Evolutionary conservation across 192 early-diverging fungal genomes (phyloP), one percentile per base, ranked within the genome.

Genomic region (Rhizophagus sp.): DNA sequence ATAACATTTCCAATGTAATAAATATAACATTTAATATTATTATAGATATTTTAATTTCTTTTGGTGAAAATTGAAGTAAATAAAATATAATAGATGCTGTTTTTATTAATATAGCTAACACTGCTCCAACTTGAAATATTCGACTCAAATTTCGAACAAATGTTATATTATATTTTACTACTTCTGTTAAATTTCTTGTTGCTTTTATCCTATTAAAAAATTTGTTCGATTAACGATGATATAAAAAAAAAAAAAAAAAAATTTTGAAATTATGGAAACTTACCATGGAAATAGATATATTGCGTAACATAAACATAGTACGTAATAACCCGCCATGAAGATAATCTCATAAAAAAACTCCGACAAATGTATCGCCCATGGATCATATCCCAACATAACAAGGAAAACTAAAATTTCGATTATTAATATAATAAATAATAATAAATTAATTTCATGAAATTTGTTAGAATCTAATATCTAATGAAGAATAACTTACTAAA

Each of bases 201-300:
- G 67, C 67, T 22, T 69, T 69, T 39, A 69, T 69, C 67, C 67
- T 69, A 68, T 33, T 17, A 34, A 17, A 68, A 39, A 66, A 66
- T 12, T 34, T 4, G 2, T 36, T 6, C 10, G 6, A 68, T 36
- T 12, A 69, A 36, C 8, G 22, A 69, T 6, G 8, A 69, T 19
- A 33, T 22, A 44, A 39, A 69, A 69, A 22, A 6, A 4, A 24
- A 22, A 13, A 36, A 36, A 22, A 34, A 68, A 17, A 15, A 13
- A 8, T 41, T 22, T 68, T 11, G n/a, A 8, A 7, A 39, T 69
- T 41, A 15, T 12, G 30, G 24, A 66, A 66, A 36, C 36, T 69
- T 69, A 69, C 67, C 67, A 69, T 10, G 67, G 67, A 41, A 69
- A 69, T 36, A 69, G 9, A n/a, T 41, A 69, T 39, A 69, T 69